Evolutionary conservation across 176 grass and related monocot genomes (phyloP), one percentile per base, ranked within the genome.

Genomic region (Carex littledalei): DNA sequence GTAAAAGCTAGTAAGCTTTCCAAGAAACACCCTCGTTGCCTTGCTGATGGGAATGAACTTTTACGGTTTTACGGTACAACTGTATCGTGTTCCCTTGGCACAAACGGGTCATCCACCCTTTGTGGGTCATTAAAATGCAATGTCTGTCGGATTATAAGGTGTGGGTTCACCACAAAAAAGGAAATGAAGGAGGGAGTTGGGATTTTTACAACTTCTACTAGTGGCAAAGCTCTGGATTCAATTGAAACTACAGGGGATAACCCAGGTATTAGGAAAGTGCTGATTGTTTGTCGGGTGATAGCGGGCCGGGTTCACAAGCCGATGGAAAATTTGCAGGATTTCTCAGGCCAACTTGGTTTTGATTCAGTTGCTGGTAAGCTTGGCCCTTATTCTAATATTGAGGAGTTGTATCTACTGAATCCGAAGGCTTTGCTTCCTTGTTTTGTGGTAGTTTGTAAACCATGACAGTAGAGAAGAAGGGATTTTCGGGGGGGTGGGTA

Each of bases 21-120:
- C 37, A 93, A 91, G 81, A 96, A 93, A 85, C 94, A 96, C 63
- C 87, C 91, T 4, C 91, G 94, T 22, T 93, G 91, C 86, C 55
- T 93, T 85, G 94, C 94, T 13, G 94, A 97, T 47, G 94, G 94
- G 77, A 97, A 97, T 86, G 94, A 97, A 78, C 94, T 97, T 26
- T 70, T 97, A 80, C 91, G 88, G 13, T 97, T 97, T 83, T 90
- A 93, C 64, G 89, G 71, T 63, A 90, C 94, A 16, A 91, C 89
- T 31, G 24, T 90, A 58, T 50, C 53, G 45, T 97, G 94, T 84
- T 90, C 94, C 65, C 89, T 97, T 24, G 89, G 89, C 47, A 63
- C 80, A 20, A 81, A 84, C 21, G 87, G 86, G 8, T 89, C 84
- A 0, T 84, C 86, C 86, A 81, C 83, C 74, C 78, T 97, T 72